These are phyloP conservation scores for Botrytis pseudocinerea DNA, from an alignment of 2,329 filamentous ascomycete genomes.

Conservation along the genomic window DNA sequence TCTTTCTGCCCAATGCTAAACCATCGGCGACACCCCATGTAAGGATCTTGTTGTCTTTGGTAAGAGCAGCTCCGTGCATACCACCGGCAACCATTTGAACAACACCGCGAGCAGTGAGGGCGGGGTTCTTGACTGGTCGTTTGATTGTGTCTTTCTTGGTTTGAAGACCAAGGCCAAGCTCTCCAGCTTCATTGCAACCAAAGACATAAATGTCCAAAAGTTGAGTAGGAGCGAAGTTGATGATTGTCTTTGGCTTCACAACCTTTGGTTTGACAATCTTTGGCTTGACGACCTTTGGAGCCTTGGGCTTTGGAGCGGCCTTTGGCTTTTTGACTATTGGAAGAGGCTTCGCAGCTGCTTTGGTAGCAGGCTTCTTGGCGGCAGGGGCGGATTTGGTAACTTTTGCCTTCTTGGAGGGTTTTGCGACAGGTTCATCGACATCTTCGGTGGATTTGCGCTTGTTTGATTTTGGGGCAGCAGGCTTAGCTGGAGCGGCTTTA, in stretches of 20 bases:
- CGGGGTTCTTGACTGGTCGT: conserved; percentile 67
- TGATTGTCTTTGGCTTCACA: conserved; percentile 18
- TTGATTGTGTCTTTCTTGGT: conserved; percentile 68
- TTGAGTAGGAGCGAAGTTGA: conserved; percentile 64
- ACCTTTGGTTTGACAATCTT: conserved; percentile 12
- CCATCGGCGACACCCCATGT: conserved; percentile 89
- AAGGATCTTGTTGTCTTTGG: conserved; percentile 75
- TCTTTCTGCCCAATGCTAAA: conserved; percentile 75
- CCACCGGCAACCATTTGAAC: conserved; percentile 77
- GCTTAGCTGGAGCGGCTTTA: conserved; percentile 14
- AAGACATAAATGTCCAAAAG: conserved; percentile 75
- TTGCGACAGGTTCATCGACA: conserved; percentile 5
- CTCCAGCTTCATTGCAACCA: conserved; percentile 74
- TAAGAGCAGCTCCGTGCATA: conserved; percentile 77
- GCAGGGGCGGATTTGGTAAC: conserved; percentile 2
- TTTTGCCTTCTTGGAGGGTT: conserved; percentile 16
- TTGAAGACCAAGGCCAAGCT: conserved; percentile 74
- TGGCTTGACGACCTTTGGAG: conserved; percentile 14
- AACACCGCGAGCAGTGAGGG: conserved; percentile 61
- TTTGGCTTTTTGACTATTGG: conserved; percentile 6
- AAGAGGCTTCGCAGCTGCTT: conserved; percentile 4
- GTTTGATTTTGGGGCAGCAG: conserved; percentile 18
- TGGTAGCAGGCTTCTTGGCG: conserved; percentile 2
- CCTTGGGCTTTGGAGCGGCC: conserved; percentile 18
- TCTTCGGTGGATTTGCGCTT: conserved; percentile 22